Percentiles rank a stretch among this genome's conserved stretches.
Conservation (phyloP, 257 asterid genomes). For the Salvia splendens region DNA sequence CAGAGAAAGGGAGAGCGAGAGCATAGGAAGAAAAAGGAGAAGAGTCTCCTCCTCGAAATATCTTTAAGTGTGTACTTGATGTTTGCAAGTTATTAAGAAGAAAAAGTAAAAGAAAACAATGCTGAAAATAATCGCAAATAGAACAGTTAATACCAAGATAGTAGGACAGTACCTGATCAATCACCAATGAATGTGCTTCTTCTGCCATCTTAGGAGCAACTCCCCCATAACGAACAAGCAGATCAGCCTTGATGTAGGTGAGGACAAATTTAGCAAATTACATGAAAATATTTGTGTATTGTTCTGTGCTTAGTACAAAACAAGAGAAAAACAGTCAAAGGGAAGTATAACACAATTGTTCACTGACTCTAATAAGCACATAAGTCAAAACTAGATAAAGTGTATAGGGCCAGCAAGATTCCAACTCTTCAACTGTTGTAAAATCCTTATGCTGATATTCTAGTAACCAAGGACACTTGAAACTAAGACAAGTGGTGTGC, state of each 20-base stretch:
- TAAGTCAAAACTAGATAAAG: constrained; percentile 15
- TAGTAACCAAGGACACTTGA: no score
- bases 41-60: no score
- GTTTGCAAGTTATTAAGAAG: no score
- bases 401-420: constrained; percentile 17
- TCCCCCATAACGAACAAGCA: constrained; percentile 89
- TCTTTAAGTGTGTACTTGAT: no score
- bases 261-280: constrained; percentile 22
- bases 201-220: constrained; percentile 99
- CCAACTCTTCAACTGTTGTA: no score
- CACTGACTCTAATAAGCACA: background rate
- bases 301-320: constrained; percentile 2
- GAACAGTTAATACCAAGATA: constrained; percentile 12
- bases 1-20: background rate
- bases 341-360: constrained; percentile 13
- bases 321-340: background rate
- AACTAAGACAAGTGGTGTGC: no score
- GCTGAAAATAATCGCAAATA: background rate
- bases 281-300: background rate
- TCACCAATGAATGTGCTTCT: constrained; percentile 85
- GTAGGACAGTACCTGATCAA: constrained; percentile 68
- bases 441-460: no score
- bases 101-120: no score
- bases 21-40: background rate
- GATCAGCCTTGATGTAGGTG: constrained; percentile 67